Evolutionary conservation across 2,329 filamentous ascomycete species (phyloP).

Genomic region (Fusarium palustre): DNA sequence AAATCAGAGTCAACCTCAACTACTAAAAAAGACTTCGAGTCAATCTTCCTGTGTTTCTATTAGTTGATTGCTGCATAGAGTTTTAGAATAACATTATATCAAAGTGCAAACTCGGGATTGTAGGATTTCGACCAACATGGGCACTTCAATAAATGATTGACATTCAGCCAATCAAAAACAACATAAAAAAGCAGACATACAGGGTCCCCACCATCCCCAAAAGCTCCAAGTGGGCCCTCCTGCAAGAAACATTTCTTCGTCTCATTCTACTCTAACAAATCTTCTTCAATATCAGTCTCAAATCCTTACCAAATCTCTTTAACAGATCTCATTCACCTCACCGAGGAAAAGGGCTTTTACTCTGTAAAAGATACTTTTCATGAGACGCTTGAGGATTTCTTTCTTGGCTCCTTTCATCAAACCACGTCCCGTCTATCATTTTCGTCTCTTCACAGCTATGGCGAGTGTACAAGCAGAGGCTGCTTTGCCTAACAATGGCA

Average conservation of each 20-base stretch:
- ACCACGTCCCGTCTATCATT: slow-evolving; percentile 26
- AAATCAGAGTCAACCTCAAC: background rate
- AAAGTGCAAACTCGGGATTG: background rate
- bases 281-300: slow-evolving; percentile 12
- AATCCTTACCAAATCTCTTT: background rate
- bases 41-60: background rate
- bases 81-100: background rate
- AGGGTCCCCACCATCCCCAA: slow-evolving; percentile 25
- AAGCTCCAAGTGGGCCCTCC: slow-evolving; percentile 29
- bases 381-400: slow-evolving; percentile 40
- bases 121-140: background rate
- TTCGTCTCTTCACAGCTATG: slow-evolving; percentile 44
- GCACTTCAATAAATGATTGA: background rate
- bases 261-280: slow-evolving; percentile 29
- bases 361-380: background rate
- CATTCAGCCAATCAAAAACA: slow-evolving; percentile 25
- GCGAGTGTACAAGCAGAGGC: slow-evolving; percentile 35
- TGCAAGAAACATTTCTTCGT: slow-evolving; percentile 43
- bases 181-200: slow-evolving; percentile 32
- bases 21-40: background rate
- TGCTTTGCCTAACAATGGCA: slow-evolving; percentile 29
- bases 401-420: slow-evolving; percentile 23
- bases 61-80: background rate
- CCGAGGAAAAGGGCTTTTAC: background rate
- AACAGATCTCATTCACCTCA: background rate